These are phyloP conservation scores for Nakazawaea ambrosiae DNA, from an alignment of 805 yeast species.

Conservation along the genomic window DNA sequence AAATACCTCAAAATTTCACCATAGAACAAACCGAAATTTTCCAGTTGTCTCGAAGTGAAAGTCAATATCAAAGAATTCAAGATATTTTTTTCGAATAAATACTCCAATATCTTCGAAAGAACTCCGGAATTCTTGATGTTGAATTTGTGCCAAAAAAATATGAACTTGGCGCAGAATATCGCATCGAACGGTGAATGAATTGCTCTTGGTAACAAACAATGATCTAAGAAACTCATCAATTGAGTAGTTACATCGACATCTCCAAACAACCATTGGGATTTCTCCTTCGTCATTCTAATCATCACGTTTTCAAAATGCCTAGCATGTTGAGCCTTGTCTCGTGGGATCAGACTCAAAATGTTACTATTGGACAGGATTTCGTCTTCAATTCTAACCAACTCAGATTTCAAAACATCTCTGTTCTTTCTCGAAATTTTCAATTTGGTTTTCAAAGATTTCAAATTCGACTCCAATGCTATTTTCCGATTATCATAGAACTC, in stretches of 20 bases:
- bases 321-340: conserved; percentile 39
- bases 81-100: conserved; percentile 39
- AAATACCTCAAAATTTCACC: conserved; percentile 44
- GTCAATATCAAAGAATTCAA: conserved; percentile 58
- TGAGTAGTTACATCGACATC: conserved; percentile 9
- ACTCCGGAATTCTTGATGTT: conserved; percentile 25
- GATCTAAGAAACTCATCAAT: conserved; percentile 38
- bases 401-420: conserved; percentile 17
- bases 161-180: conserved; percentile 53
- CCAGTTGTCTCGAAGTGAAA: conserved; percentile 71
- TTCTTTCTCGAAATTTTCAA: conserved; percentile 24
- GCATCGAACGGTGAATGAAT: conserved; percentile 82
- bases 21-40: conserved; percentile 72
- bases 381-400: conserved; percentile 19
- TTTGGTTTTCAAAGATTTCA: conserved; percentile 29
- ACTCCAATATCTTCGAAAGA: conserved; percentile 34
- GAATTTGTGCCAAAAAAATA: conserved; percentile 41
- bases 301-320: conserved; percentile 27
- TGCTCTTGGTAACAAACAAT: conserved; percentile 70
- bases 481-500: conserved; percentile 42
- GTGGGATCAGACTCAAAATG: conserved; percentile 23
- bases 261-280: conserved; percentile 32
- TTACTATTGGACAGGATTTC: conserved; percentile 20
- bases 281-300: conserved; percentile 22
- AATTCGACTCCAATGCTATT: conserved; percentile 28